Conservation (phyloP, 2,329 filamentous ascomycete genomes). For the Aspergillus spinulosporus region DNA sequence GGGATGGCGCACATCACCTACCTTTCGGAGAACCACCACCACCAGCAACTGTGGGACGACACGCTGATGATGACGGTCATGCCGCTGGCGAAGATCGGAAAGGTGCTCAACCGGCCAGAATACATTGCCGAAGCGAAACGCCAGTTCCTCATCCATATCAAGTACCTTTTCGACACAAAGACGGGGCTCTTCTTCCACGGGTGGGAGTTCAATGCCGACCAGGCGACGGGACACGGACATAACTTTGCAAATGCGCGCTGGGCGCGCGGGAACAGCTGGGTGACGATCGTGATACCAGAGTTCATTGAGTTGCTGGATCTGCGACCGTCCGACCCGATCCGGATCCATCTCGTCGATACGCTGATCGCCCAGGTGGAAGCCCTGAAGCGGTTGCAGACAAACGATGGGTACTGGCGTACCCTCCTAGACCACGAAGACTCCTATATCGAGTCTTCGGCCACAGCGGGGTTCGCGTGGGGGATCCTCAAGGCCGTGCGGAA, state of each 20-base stretch:
- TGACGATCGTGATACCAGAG: constrained; percentile 81
- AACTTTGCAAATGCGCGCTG: constrained; percentile 59
- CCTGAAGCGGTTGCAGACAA: constrained; percentile 59
- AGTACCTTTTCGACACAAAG: constrained; percentile 72
- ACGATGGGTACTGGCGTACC: constrained; percentile 71
- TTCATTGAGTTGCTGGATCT: constrained; percentile 73
- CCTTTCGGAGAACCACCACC: constrained; percentile 66
- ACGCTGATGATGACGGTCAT: constrained; percentile 87
- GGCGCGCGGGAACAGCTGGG: constrained; percentile 63
- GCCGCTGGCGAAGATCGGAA: constrained; percentile 76
- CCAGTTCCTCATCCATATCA: constrained; percentile 75
- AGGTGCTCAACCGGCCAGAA: constrained; percentile 66
- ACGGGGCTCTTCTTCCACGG: constrained; percentile 79
- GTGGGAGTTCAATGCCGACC: constrained; percentile 62
- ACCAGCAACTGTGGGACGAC: constrained; percentile 79
- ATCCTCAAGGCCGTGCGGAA: constrained; percentile 72
- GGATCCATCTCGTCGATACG: constrained; percentile 52
- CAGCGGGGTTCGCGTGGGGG: constrained; percentile 77
- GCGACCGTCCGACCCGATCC: constrained; percentile 59
- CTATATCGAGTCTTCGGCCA: constrained; percentile 74
- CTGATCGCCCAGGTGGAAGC: constrained; percentile 69
- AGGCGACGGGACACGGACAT: constrained; percentile 57
- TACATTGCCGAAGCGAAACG: constrained; percentile 76
- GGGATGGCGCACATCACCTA: constrained; percentile 78
- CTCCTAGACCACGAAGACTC: constrained; percentile 71